Percentiles rank a stretch among this genome's conserved stretches.
Evolutionary conservation across 768 basidiomycete species (phyloP).

Genomic region (Rhizopogon vesiculosus): DNA sequence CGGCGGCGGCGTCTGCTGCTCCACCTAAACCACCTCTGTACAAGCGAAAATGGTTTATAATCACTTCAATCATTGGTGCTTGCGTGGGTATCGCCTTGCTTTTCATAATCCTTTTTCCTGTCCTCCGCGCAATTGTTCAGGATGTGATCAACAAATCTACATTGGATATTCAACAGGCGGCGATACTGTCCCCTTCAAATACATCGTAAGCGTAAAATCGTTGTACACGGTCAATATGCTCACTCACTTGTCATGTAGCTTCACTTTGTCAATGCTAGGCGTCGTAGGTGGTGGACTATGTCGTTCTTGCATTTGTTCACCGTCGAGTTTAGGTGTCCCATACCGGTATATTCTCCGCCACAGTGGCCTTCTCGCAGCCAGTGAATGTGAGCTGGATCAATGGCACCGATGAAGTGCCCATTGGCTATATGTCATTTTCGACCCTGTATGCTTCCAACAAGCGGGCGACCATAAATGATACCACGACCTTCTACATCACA

Average conservation of each 20-base stretch:
- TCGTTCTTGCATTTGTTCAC: neutral
- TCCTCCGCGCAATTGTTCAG: constrained; percentile 62
- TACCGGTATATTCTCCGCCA: constrained; percentile 60
- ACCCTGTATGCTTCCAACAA: constrained; percentile 46
- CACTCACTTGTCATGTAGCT: constrained; percentile 31
- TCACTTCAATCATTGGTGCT: constrained; percentile 44
- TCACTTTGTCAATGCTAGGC: constrained; percentile 47
- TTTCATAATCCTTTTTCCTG: constrained; percentile 66
- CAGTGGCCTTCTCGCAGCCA: constrained; percentile 54
- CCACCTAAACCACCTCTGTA: constrained; percentile 41
- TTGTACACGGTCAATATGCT: neutral
- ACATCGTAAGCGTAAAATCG: constrained; percentile 36
- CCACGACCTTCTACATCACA: constrained; percentile 49
- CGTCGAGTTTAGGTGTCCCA: constrained; percentile 48
- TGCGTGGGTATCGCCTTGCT: constrained; percentile 56
- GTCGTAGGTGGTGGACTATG: constrained; percentile 32
- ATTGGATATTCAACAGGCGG: constrained; percentile 48
- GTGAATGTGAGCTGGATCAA: constrained; percentile 58
- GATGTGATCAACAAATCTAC: constrained; percentile 54
- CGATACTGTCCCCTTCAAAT: constrained; percentile 52
- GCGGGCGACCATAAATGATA: constrained; percentile 59
- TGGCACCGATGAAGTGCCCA: constrained; percentile 36
- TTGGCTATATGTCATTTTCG: constrained; percentile 53
- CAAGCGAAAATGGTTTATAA: constrained; percentile 61
- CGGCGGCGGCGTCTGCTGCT: constrained; percentile 1